A percentile compares a stretch with the other conserved stretches of the same genome.
phyloP scores from a whole-genome alignment of 2,329 filamentous ascomycete genomes.

The Thelonectria blattea region DNA sequence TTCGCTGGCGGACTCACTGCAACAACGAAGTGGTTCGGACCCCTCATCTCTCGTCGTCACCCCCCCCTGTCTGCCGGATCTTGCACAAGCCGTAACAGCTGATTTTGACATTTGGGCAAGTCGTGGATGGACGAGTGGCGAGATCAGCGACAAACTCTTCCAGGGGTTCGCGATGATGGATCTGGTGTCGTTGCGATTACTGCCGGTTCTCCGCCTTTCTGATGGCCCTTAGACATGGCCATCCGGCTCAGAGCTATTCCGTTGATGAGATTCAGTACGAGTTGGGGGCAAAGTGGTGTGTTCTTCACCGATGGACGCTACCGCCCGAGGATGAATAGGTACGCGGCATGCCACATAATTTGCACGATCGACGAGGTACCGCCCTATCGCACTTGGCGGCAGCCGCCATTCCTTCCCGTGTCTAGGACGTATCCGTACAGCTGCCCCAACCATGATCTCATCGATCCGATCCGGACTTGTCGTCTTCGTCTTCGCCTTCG shows the following conservation, averaged over 20 bases:
- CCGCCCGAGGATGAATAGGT: constrained; percentile 15
- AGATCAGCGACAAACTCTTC: constrained; percentile 6
- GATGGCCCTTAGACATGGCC: constrained; percentile 8
- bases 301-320: constrained; percentile 18
- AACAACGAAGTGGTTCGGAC: background rate
- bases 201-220: constrained; percentile 12
- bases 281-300: constrained; percentile 30
- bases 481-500: constrained; percentile 25
- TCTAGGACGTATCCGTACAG: background rate
- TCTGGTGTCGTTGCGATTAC: constrained; percentile 15
- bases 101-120: constrained; percentile 33
- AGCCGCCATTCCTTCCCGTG: background rate
- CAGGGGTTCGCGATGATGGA: constrained; percentile 11
- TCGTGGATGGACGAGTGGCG: constrained; percentile 31
- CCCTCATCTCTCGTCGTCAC: background rate
- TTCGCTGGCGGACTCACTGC: background rate
- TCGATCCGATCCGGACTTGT: constrained; percentile 16
- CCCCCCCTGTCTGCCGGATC: constrained; percentile 28
- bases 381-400: constrained; percentile 3
- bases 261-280: constrained; percentile 10
- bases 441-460: constrained; percentile 21
- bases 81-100: constrained; percentile 29
- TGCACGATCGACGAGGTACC: constrained; percentile 5
- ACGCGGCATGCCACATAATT: constrained; percentile 1
- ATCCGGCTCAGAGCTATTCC: constrained; percentile 28